phyloP scores from a whole-genome alignment of 805 yeast species.

The Candida tibetensis region DNA sequence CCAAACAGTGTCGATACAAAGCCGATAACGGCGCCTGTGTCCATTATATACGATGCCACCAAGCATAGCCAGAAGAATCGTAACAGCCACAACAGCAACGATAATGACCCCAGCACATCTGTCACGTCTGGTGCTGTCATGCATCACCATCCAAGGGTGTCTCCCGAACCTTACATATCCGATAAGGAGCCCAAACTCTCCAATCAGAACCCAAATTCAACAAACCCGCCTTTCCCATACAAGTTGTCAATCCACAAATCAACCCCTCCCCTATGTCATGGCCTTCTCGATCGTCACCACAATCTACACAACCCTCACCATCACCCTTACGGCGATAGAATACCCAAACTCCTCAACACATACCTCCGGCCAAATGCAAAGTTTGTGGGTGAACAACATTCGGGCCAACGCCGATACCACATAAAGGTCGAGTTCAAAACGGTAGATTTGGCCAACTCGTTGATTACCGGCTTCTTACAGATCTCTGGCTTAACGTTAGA shows the following conservation, averaged over 20 bases:
- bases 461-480: conserved; percentile 57
- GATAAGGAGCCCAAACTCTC: background rate
- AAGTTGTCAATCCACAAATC: background rate
- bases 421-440: conserved; percentile 67
- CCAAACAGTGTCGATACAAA: background rate
- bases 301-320: background rate
- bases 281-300: background rate
- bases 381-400: conserved; percentile 68
- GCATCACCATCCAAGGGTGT: background rate
- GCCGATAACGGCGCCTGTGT: background rate
- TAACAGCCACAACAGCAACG: background rate
- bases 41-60: conserved; percentile 1
- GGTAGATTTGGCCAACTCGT: conserved; percentile 53
- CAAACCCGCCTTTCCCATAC: background rate
- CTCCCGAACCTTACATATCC: background rate
- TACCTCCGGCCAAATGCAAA: conserved; percentile 60
- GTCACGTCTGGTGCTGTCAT: background rate
- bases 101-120: background rate
- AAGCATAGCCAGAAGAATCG: background rate
- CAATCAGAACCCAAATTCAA: background rate
- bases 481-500: conserved; percentile 63
- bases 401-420: conserved; percentile 62
- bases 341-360: conserved; percentile 34
- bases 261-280: background rate
- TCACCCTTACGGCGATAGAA: conserved; percentile 1